A percentile compares a stretch with the other conserved stretches of the same genome.
Conservation (phyloP, 495 filamentous ascomycete genomes). For the Entonaema liquescens region DNA sequence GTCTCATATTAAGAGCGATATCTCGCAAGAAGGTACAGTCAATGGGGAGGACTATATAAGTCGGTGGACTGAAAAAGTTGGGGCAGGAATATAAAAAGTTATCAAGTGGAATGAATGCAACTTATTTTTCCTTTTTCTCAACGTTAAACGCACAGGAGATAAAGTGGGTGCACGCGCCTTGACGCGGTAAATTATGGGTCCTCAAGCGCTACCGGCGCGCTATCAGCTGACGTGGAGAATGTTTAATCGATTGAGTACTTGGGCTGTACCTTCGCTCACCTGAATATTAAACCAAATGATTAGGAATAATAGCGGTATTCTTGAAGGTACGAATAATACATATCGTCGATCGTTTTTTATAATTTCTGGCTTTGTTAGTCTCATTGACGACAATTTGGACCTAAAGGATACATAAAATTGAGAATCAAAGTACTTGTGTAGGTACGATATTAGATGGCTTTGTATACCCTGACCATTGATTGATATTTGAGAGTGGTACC, state of each 20-base stretch:
- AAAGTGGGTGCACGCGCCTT: conserved; percentile 31
- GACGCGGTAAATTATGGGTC: conserved; percentile 35
- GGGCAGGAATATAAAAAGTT: neutral
- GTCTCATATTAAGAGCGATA: neutral
- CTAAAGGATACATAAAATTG: neutral
- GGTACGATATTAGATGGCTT: neutral
- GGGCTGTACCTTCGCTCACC: neutral
- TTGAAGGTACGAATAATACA: neutral
- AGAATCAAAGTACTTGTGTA: neutral
- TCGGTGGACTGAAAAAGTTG: neutral
- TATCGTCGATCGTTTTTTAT: neutral
- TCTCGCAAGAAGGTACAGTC: neutral
- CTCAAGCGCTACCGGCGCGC: conserved; percentile 24
- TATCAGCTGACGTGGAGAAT: conserved; percentile 44
- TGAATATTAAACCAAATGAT: neutral
- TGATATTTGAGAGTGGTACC: no score
- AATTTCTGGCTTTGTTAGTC: neutral
- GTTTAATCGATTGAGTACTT: conserved; percentile 36
- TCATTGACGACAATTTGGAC: neutral
- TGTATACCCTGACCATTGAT: neutral
- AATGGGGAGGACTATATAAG: neutral
- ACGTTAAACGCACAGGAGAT: conserved; percentile 10
- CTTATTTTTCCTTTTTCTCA: conserved; percentile 28
- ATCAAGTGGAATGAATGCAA: conserved; percentile 1
- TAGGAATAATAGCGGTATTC: neutral